These are phyloP conservation scores for Trichosporon coremiiforme DNA, from an alignment of 1,284 basidiomycete genomes.

Conservation along the genomic window DNA sequence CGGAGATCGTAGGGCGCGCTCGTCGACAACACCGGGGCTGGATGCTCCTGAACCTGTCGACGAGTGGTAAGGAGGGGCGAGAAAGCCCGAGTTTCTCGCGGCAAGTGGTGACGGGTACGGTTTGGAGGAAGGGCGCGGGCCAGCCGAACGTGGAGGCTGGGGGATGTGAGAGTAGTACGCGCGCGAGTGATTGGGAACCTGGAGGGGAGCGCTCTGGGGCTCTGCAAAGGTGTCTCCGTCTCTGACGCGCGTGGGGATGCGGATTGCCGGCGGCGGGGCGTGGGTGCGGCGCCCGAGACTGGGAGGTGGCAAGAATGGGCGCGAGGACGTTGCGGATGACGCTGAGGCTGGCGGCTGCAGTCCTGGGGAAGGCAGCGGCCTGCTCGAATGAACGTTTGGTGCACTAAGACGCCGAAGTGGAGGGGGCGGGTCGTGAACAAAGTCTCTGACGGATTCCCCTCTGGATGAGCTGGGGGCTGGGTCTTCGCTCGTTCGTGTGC, in stretches of 20 bases:
- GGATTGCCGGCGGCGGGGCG: slow-evolving; percentile 28
- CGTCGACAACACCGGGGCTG: slow-evolving; percentile 14
- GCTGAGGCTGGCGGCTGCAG: slow-evolving; percentile 2
- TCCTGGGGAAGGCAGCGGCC: slow-evolving; percentile 7
- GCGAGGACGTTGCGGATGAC: slow-evolving; percentile 17
- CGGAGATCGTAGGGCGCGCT: slow-evolving; percentile 42
- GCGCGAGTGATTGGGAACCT: slow-evolving; percentile 19
- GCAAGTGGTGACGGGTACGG: slow-evolving; percentile 20
- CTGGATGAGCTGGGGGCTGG: slow-evolving; percentile 5
- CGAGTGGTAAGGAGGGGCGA: slow-evolving; percentile 22
- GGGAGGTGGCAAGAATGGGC: slow-evolving; percentile 23
- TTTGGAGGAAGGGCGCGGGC: slow-evolving; percentile 21
- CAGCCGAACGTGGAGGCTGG: slow-evolving; percentile 24
- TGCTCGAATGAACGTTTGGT: slow-evolving; percentile 18
- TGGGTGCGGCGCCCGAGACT: slow-evolving; percentile 24
- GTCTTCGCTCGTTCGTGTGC: slow-evolving; percentile 5
- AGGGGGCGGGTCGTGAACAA: slow-evolving; percentile 28
- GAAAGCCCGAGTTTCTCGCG: slow-evolving; percentile 19
- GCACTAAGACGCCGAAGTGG: slow-evolving; percentile 28
- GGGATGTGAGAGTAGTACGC: slow-evolving; percentile 22
- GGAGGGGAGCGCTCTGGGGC: slow-evolving; percentile 26
- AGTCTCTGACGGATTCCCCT: slow-evolving; percentile 19
- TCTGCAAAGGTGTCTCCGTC: slow-evolving; percentile 19
- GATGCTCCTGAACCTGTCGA: slow-evolving; percentile 14
- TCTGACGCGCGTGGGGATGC: slow-evolving; percentile 23